A percentile compares a stretch with the other conserved stretches of the same genome.
Evolutionary conservation across 768 basidiomycete species (phyloP).

Genomic region (Podaxis sp.): DNA sequence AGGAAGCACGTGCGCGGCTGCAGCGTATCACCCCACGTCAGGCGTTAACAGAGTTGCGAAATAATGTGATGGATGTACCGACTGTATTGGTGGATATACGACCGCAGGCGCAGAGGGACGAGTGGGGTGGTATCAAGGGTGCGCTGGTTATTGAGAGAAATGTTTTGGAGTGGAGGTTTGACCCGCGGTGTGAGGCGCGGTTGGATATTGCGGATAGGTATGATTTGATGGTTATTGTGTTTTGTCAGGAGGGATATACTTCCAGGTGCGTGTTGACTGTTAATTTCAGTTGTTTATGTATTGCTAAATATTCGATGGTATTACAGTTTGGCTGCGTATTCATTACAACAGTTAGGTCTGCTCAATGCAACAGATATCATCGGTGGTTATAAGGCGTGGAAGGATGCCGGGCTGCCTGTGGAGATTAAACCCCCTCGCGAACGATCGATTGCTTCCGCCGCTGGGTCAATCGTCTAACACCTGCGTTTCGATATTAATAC

Average conservation of each 20-base stretch:
- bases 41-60: constrained; percentile 61
- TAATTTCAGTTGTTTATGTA: not conserved
- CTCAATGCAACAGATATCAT: constrained; percentile 76
- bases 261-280: constrained; percentile 36
- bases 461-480: constrained; percentile 28
- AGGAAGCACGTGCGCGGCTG: constrained; percentile 58
- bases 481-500: not conserved
- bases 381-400: constrained; percentile 76
- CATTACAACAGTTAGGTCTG: constrained; percentile 69
- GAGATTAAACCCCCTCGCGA: constrained; percentile 27
- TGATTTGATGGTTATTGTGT: constrained; percentile 71
- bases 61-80: constrained; percentile 52
- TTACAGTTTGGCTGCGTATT: constrained; percentile 63
- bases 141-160: constrained; percentile 77
- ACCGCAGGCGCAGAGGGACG: constrained; percentile 56
- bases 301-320: not conserved
- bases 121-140: constrained; percentile 61
- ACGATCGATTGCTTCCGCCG: constrained; percentile 24
- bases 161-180: constrained; percentile 78
- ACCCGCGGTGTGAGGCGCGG: constrained; percentile 61
- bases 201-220: constrained; percentile 72
- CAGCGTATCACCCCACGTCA: constrained; percentile 61
- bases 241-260: constrained; percentile 74
- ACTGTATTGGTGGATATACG: constrained; percentile 80
- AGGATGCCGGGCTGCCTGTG: constrained; percentile 61